These are phyloP conservation scores for Bretziella fagacearum DNA, from an alignment of 2,329 filamentous ascomycete species.

Conservation along the genomic window DNA sequence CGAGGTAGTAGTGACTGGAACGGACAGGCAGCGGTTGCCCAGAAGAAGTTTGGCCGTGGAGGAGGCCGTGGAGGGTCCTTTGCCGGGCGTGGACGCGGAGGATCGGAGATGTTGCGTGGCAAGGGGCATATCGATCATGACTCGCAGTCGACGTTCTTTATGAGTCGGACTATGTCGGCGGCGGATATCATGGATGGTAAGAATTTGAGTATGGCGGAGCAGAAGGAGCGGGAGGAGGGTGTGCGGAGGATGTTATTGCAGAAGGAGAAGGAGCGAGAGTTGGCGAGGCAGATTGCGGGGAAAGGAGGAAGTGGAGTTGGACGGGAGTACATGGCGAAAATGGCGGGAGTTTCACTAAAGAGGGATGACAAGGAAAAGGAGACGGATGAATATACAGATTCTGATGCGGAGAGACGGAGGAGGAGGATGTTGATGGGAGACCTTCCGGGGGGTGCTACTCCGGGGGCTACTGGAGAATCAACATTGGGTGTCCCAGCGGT, in stretches of 20 bases:
- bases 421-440: conserved; percentile 2
- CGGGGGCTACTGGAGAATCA: neutral
- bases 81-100: neutral
- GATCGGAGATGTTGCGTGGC: conserved; percentile 11
- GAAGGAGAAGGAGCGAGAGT: conserved; percentile 54
- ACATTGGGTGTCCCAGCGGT: neutral
- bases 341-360: conserved; percentile 1
- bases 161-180: conserved; percentile 34
- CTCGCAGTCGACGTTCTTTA: conserved; percentile 40
- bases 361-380: neutral
- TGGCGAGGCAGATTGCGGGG: conserved; percentile 49
- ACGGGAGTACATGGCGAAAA: conserved; percentile 46
- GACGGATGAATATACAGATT: neutral
- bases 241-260: conserved; percentile 46
- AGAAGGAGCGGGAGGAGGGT: conserved; percentile 46
- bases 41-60: conserved; percentile 29
- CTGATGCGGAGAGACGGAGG: neutral
- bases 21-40: conserved; percentile 18
- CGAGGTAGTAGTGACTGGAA: conserved; percentile 20
- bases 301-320: conserved; percentile 40
- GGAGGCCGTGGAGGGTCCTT: conserved; percentile 18
- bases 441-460: neutral
- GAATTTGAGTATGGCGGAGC: conserved; percentile 29
- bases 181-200: conserved; percentile 46
- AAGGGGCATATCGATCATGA: conserved; percentile 37